Evolutionary conservation across 306 rosid genomes (phyloP).

Genomic region (Quercus gilva): DNA sequence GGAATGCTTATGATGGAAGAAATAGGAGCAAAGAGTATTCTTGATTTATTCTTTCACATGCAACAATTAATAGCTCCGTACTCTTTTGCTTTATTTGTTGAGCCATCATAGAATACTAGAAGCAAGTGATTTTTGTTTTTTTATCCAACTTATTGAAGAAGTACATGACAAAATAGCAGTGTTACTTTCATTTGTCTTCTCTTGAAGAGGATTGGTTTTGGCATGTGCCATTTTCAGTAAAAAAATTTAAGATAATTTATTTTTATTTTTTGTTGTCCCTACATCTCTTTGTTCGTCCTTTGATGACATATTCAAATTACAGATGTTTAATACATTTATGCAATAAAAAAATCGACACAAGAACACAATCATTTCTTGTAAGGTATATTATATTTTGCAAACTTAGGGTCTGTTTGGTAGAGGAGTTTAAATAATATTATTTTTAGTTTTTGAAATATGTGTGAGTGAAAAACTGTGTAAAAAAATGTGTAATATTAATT

Average conservation of each 20-base stretch:
- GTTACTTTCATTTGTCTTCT: constrained; percentile 54
- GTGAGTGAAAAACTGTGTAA: too few species aligned
- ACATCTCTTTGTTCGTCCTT: not conserved
- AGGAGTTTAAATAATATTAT: too few species aligned
- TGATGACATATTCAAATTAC: not conserved
- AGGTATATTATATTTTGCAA: too few species aligned
- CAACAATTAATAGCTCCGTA: constrained; percentile 50
- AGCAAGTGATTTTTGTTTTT: constrained; percentile 52
- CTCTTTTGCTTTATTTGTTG: constrained; percentile 78
- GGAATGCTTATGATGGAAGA: constrained; percentile 62
- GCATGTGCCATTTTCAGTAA: constrained; percentile 59
- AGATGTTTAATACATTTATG: too few species aligned
- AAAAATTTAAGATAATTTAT: constrained; percentile 3
- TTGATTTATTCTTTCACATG: constrained; percentile 66
- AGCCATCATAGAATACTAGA: constrained; percentile 62
- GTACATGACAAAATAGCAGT: constrained; percentile 45
- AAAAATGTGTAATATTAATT: too few species aligned
- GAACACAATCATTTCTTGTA: too few species aligned
- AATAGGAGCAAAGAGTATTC: constrained; percentile 60
- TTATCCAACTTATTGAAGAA: constrained; percentile 23
- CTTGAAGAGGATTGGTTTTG: constrained; percentile 35
- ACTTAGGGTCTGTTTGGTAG: too few species aligned
- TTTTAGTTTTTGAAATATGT: too few species aligned
- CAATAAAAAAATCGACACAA: too few species aligned
- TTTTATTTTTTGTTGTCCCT: not conserved